These are phyloP conservation scores for Nitzschia sp. DNA, from an alignment of 108 stramenopile species.

Conservation along the genomic window DNA sequence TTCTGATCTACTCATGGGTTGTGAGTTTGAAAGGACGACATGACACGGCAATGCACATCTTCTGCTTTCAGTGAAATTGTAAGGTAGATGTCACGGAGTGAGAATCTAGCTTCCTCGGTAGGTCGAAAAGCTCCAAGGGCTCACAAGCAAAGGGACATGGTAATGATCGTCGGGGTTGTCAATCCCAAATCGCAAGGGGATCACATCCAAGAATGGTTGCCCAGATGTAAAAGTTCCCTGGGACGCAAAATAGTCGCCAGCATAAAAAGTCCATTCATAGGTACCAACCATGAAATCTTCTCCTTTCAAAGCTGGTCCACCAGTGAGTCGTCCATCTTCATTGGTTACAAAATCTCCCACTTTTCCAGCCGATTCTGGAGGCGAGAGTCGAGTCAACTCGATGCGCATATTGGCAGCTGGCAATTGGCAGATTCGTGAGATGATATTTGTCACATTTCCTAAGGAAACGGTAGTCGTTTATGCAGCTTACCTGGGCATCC, in stretches of 20 bases:
- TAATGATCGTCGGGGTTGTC: slow-evolving; percentile 93
- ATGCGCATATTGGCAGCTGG: slow-evolving; percentile 79
- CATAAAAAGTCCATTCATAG: slow-evolving; percentile 84
- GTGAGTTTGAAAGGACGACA: no score
- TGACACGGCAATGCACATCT: no score
- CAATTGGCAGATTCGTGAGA: not conserved
- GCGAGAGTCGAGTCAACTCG: slow-evolving; percentile 52
- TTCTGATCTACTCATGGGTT: no score
- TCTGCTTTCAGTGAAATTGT: no score
- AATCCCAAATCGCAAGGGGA: slow-evolving; percentile 85
- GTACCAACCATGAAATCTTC: slow-evolving; percentile 64
- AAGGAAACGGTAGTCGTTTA: no score
- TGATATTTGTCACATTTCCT: not conserved
- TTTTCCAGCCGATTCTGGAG: slow-evolving; percentile 44
- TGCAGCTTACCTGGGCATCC: slow-evolving; percentile 68
- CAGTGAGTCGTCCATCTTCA: slow-evolving; percentile 74
- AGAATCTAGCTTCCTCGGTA: slow-evolving; percentile 73
- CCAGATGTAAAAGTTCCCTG: slow-evolving; percentile 57
- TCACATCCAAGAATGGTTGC: slow-evolving; percentile 78
- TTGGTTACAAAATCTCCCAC: slow-evolving; percentile 75
- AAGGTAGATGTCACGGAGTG: not conserved
- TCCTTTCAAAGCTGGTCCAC: slow-evolving; percentile 71
- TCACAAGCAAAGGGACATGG: slow-evolving; percentile 86
- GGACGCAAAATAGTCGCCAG: slow-evolving; percentile 85
- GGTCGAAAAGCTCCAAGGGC: slow-evolving; percentile 86